These are phyloP conservation scores for Sungouiozyma intestinalis DNA, from an alignment of 805 yeast genomes.

Conservation along the genomic window DNA sequence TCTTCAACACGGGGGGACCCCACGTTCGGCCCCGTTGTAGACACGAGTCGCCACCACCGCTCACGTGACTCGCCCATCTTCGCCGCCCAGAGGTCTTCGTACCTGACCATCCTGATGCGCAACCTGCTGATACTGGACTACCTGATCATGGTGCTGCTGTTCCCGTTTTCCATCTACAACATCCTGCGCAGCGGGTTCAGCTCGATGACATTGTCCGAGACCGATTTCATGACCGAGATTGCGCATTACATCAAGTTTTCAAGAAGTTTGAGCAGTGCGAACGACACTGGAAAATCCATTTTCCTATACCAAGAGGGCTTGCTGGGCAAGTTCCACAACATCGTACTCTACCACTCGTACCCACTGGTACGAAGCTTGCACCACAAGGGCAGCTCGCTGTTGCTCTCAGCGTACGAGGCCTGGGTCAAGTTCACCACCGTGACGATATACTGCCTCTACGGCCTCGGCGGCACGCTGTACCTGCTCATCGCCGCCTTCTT, in stretches of 20 bases:
- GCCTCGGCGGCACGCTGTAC: constrained; percentile 23
- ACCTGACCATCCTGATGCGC: constrained; percentile 15
- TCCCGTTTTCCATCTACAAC: constrained; percentile 27
- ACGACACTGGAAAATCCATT: constrained; percentile 22
- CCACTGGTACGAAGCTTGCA: constrained; percentile 9
- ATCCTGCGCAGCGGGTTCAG: constrained; percentile 21
- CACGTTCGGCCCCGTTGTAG: not conserved
- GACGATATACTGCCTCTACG: constrained; percentile 17
- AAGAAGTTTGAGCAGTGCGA: constrained; percentile 12
- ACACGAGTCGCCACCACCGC: not conserved
- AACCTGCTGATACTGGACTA: constrained; percentile 23
- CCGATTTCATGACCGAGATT: constrained; percentile 22
- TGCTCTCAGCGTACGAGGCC: constrained; percentile 8
- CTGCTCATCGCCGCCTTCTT: constrained; percentile 23
- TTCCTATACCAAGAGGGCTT: constrained; percentile 13
- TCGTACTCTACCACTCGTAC: constrained; percentile 20
- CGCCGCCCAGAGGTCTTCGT: not conserved
- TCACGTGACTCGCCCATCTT: not conserved
- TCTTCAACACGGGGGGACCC: not conserved
- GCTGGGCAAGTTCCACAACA: constrained; percentile 26
- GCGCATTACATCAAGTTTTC: constrained; percentile 11
- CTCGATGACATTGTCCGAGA: constrained; percentile 21
- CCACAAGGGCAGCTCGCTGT: not conserved
- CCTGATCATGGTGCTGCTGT: constrained; percentile 18
- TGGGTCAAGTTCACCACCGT: constrained; percentile 16